These are phyloP conservation scores for Thraustotheca clavata DNA, from an alignment of 352 stramenopile genomes.

Conservation along the genomic window DNA sequence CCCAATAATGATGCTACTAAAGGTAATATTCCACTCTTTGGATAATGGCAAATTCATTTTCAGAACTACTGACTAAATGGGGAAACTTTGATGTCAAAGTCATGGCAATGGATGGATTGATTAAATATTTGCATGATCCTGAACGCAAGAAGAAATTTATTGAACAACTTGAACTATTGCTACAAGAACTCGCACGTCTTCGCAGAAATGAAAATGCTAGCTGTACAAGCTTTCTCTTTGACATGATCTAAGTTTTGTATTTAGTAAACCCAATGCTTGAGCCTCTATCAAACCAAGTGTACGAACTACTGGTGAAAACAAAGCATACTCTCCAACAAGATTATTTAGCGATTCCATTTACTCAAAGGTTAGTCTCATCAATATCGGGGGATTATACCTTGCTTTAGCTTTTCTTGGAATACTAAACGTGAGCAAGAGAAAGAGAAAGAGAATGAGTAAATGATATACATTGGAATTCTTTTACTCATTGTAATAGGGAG, in stretches of 20 bases:
- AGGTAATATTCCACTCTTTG: neutral
- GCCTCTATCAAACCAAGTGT: conserved; percentile 14
- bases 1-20: conserved; percentile 1
- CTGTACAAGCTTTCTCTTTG: neutral
- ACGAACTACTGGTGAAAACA: conserved; percentile 7
- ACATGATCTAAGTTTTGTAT: neutral
- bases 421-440: conserved; percentile 38
- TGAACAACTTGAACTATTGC: neutral
- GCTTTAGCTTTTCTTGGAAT: conserved; percentile 55
- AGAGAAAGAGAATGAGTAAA: conserved; percentile 33
- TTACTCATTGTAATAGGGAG: conserved; percentile 24
- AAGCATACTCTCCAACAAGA: conserved; percentile 14
- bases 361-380: neutral
- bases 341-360: conserved; percentile 10
- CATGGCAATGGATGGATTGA: conserved; percentile 8
- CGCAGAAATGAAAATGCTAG: neutral
- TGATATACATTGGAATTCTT: neutral
- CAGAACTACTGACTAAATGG: conserved; percentile 14
- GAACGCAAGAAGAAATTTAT: conserved; percentile 11
- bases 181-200: neutral
- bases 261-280: conserved; percentile 16
- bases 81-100: conserved; percentile 12
- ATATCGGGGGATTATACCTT: neutral
- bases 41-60: too few species aligned
- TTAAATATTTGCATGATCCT: conserved; percentile 9